A percentile compares a stretch with the other conserved stretches of the same genome.
phyloP scores from a whole-genome alignment of 1,139 yeast genomes.

The Zygosaccharomyces sapae region DNA sequence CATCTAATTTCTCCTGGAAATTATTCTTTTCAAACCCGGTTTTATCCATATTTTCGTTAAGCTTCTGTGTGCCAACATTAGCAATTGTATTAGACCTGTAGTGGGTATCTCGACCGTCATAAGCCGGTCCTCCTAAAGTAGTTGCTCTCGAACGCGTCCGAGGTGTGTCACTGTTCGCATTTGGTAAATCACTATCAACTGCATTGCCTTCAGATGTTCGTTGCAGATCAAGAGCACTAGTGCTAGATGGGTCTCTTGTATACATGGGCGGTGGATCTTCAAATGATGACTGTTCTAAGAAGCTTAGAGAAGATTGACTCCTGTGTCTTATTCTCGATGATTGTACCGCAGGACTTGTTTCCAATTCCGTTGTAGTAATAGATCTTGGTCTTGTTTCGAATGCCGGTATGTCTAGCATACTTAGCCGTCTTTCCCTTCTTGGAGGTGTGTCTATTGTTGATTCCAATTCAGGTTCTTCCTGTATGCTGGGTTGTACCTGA shows the following conservation, averaged over 20 bases:
- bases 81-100: background rate
- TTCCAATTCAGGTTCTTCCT: slow-evolving; percentile 5
- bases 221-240: background rate
- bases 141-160: slow-evolving; percentile 4
- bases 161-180: background rate
- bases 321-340: background rate
- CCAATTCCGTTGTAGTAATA: background rate
- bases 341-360: background rate
- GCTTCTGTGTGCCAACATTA: background rate
- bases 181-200: background rate
- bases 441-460: background rate
- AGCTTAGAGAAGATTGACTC: background rate
- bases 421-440: background rate
- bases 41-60: background rate
- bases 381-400: background rate
- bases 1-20: slow-evolving; percentile 7
- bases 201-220: background rate
- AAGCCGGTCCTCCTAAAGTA: background rate
- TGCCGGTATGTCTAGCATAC: too few relatives aligned
- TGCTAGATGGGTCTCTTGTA: background rate
- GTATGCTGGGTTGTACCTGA: slow-evolving; percentile 1
- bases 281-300: background rate
- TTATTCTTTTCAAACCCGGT: background rate
- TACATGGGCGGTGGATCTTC: background rate
- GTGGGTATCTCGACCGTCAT: background rate